These are phyloP conservation scores for Acanthamoeba healyi DNA, from an alignment of 208 protist species.

Conservation along the genomic window DNA sequence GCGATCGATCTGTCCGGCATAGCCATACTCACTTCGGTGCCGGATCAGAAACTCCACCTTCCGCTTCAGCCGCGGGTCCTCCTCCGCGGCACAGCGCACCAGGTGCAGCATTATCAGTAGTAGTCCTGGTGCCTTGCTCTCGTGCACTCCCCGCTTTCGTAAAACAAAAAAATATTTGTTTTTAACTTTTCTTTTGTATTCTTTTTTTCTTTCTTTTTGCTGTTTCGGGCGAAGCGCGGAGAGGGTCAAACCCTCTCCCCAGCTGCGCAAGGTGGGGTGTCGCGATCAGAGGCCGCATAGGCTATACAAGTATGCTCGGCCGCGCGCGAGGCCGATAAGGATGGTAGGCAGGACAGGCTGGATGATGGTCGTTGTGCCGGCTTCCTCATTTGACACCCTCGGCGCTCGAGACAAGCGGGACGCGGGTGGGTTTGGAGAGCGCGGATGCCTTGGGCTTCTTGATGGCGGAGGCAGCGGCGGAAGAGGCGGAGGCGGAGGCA, in stretches of 20 bases:
- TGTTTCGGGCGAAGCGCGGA: neutral
- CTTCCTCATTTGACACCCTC: neutral
- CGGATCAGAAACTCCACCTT: conserved; percentile 21
- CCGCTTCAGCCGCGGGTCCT: neutral
- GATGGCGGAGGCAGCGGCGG: neutral
- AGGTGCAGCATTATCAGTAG: neutral
- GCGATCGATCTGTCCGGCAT: no score
- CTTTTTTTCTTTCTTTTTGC: no score
- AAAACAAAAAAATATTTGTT: neutral
- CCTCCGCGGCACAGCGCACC: neutral
- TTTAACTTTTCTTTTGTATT: neutral
- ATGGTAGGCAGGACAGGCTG: no score
- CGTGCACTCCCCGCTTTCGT: no score
- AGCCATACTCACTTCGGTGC: no score
- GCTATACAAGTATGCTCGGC: no score
- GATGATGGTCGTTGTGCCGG: no score
- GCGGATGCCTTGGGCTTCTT: neutral
- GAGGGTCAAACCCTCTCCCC: neutral
- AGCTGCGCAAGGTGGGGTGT: neutral
- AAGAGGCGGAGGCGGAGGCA: neutral
- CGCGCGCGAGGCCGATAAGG: no score
- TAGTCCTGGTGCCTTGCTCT: neutral
- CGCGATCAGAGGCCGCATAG: neutral
- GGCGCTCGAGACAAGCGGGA: neutral
- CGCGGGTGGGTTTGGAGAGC: neutral